Percentiles rank a stretch among this genome's conserved stretches.
phyloP scores from a whole-genome alignment of 148 eudicot species.

The Silene uniflora region DNA sequence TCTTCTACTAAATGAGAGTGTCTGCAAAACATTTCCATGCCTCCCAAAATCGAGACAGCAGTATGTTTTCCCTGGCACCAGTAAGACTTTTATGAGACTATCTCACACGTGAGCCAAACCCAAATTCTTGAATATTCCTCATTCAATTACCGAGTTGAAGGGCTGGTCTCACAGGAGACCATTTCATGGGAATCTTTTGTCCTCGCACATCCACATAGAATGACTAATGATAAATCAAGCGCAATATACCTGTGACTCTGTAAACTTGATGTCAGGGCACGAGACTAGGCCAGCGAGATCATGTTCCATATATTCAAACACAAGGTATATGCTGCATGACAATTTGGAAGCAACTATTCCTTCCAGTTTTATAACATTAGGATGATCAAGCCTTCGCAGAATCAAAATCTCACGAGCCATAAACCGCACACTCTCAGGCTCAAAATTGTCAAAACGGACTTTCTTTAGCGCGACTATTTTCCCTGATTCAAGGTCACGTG shows the following conservation, averaged over 20 bases:
- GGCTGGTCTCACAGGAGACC: too few relatives aligned
- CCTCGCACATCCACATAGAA: too few relatives aligned
- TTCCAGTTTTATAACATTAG: slow-evolving; percentile 80
- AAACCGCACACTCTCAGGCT: slow-evolving; percentile 89
- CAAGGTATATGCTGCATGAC: slow-evolving; percentile 85
- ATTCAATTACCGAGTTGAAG: neutral
- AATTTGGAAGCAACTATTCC: slow-evolving; percentile 73
- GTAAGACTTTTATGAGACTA: neutral
- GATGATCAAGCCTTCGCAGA: slow-evolving; percentile 85
- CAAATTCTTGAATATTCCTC: neutral
- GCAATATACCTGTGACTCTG: slow-evolving; percentile 72
- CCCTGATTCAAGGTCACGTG: slow-evolving; percentile 63
- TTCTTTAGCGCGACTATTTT: slow-evolving; percentile 88
- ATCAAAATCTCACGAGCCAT: slow-evolving; percentile 88
- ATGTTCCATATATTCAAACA: slow-evolving; percentile 94
- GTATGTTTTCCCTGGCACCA: neutral
- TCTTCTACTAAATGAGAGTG: neutral
- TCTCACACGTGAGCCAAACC: too few relatives aligned
- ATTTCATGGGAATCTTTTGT: too few relatives aligned
- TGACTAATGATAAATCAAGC: neutral
- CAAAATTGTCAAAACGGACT: slow-evolving; percentile 83
- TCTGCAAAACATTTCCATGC: neutral
- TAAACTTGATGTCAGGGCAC: slow-evolving; percentile 72
- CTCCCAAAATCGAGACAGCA: neutral
- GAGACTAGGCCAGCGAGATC: slow-evolving; percentile 79